phyloP scores from a whole-genome alignment of 352 stramenopile genomes.

The Phytopythium boreale region DNA sequence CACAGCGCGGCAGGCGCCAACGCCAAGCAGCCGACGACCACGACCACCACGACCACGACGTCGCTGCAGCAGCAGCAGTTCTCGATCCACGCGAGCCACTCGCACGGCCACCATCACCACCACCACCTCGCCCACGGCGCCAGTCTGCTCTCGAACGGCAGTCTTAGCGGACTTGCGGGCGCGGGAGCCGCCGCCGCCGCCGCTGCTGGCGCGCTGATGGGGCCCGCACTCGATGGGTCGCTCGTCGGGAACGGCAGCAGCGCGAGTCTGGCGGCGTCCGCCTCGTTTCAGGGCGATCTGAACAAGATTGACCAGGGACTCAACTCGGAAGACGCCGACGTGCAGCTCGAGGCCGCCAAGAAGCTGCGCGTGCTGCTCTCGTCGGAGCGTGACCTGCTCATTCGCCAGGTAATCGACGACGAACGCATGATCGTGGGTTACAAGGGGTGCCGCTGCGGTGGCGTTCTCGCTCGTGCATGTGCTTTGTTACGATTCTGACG shows the following conservation, averaged over 20 bases:
- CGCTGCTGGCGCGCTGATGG: conserved; percentile 16
- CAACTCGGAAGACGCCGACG: conserved; percentile 78
- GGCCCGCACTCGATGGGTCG: conserved; percentile 29
- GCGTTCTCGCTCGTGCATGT: neutral
- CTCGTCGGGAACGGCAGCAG: conserved; percentile 10
- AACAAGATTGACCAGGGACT: conserved; percentile 80
- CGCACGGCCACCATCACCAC: conserved; percentile 48
- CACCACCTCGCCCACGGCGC: conserved; percentile 43
- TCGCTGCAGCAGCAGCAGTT: conserved; percentile 43
- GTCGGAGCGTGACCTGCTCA: conserved; percentile 80
- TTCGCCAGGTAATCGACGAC: conserved; percentile 63
- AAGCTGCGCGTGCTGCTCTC: conserved; percentile 85
- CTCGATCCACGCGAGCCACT: conserved; percentile 50
- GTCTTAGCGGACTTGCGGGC: conserved; percentile 28
- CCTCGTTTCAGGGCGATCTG: conserved; percentile 75
- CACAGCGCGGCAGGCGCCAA: conserved; percentile 43
- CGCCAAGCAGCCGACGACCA: conserved; percentile 17
- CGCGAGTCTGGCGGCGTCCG: conserved; percentile 34
- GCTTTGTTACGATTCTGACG: conserved; percentile 2
- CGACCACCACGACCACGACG: conserved; percentile 18
- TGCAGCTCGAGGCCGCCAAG: conserved; percentile 83
- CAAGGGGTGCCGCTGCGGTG: too few species aligned
- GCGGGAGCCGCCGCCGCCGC: conserved; percentile 15
- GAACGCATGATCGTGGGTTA: neutral
- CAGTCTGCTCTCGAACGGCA: conserved; percentile 44